Base-by-base conservation (phyloP, 2,329 filamentous ascomycete genomes). In the Amylocarpus encephaloides region DNA sequence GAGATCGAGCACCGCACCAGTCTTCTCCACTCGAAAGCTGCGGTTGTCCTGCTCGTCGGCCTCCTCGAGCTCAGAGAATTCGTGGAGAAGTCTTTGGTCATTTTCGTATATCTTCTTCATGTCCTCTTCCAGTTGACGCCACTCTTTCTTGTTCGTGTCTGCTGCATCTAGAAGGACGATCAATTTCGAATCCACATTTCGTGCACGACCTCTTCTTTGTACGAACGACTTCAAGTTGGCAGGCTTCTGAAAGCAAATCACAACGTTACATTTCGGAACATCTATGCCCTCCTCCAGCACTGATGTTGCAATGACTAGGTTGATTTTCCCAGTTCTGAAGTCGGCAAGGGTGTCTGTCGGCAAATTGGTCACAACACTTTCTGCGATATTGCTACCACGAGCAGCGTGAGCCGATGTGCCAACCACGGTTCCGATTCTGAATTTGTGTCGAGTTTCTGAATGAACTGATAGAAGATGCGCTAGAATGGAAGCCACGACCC, bases 221-320 rank as follows among this genome's bases (percentile, higher is more conserved):
- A 86, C 71, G 58, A 82, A 86, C 0, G 80, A 81, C 50, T 81
- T 80, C 32, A 86, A 64, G 53, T 80, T 83, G 26, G 72, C 71
- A 0, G 82, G 82, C 22, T 71, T 70, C 55, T 85, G 77, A 60
- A 81, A 86, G 55, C 80, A 83, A 11, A 86, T 71, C 1, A 86
- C 82, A 18, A 82, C 59, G 58, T 83, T 79, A 57, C 82, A 86
- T 2, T 76, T 76, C 62, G 55, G 77, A 61, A 86, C 74, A 56
- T 86, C 83, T 41, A 86, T 82, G 0, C 83, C 83, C 61, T 86
- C 83, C 76, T 68, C 45, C 1, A 85, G 67, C 0, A 86, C 81
- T 52, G 73, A 80, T 0, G 83, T 86, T 6, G 79, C 50, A 82
- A 71, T 19, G 80, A 70, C 41, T 79, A 72, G 55, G 82, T 83